Base-by-base conservation (phyloP, 306 rosid genomes). In the Cajanus cajan region DNA sequence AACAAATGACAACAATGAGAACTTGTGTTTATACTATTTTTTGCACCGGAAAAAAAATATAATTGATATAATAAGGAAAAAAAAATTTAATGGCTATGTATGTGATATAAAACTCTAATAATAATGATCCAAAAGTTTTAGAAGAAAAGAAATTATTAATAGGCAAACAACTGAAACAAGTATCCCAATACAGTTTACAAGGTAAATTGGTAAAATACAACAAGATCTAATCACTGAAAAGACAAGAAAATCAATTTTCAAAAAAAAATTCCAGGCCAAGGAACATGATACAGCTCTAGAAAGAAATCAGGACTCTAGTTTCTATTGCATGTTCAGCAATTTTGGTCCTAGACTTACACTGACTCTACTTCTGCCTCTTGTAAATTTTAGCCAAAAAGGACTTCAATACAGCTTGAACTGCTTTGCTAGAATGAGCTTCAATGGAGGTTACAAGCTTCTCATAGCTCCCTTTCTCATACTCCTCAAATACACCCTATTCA, bases 371-470 rank as follows among this genome's bases (percentile, higher is more conserved):
- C 85, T 86, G 88, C 88, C 99, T 89, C 91, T 88, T 90, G 93
- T 93, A 93, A 54, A 96, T 93, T 83, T 96, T 93, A 54, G 82
- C 92, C 91, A 96, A 83, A 87, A 96, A 93, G 18, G 96, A 93
- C 82, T 91, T 90, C 90, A 96, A 81, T 65, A 93, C 97, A 4
- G 90, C 97, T 59, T 93, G 98, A 47, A 96, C 93, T 14, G 93
- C 92, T 59, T 80, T 82, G 73, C 86, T 90, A 19, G 96, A 89
- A 82, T 93, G 98, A 80, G 87, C 90, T 86, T 96, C 94, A 52
- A 93, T 96, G 54, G 90, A 87, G 24, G 75, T 51, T 19, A 82
- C 77, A 57, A 96, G 87, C 79, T 87, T 90, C 87, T 84, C 79
- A 62, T 91, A 90, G 78, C 96, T 95, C 54, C 55, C 24, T 52